Evolutionary conservation across 208 protist species (phyloP).

Genomic region (Paratrypanosoma confusum): DNA sequence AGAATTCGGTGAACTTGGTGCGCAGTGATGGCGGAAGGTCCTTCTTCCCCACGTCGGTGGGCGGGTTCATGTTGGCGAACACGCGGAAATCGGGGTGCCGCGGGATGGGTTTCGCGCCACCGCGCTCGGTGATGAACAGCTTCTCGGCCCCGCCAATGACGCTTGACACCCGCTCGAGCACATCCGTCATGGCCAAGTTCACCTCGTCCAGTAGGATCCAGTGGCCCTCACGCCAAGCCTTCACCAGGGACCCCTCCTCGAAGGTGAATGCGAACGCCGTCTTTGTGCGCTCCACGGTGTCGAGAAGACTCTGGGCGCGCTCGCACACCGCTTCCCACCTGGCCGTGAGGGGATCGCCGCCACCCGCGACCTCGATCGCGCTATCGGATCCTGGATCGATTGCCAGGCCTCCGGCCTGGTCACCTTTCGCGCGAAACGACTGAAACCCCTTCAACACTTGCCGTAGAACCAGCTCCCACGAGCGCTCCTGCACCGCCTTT

Average conservation of each 20-base stretch:
- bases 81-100: constrained; percentile 97
- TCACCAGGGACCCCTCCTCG: constrained; percentile 96
- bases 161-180: constrained; percentile 93
- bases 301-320: constrained; percentile 32
- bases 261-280: constrained; percentile 96
- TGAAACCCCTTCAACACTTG: constrained; percentile 71
- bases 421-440: constrained; percentile 51
- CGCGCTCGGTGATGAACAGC: constrained; percentile 78
- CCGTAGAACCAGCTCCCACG: constrained; percentile 33
- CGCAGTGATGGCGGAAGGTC: constrained; percentile 92
- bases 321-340: constrained; percentile 54
- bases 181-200: constrained; percentile 98
- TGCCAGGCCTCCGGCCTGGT: constrained; percentile 11
- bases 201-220: constrained; percentile 99
- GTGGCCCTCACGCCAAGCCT: constrained; percentile 93
- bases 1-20: constrained; percentile 97
- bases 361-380: constrained; percentile 4
- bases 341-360: background rate
- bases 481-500: constrained; percentile 46
- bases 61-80: constrained; percentile 99
- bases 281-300: constrained; percentile 37
- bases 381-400: constrained; percentile 6
- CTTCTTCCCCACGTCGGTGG: constrained; percentile 99
- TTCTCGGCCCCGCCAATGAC: constrained; percentile 89
- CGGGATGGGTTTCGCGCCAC: constrained; percentile 38